Conservation (phyloP, 768 basidiomycete species). For the Pleurotus citrinopileatus region DNA sequence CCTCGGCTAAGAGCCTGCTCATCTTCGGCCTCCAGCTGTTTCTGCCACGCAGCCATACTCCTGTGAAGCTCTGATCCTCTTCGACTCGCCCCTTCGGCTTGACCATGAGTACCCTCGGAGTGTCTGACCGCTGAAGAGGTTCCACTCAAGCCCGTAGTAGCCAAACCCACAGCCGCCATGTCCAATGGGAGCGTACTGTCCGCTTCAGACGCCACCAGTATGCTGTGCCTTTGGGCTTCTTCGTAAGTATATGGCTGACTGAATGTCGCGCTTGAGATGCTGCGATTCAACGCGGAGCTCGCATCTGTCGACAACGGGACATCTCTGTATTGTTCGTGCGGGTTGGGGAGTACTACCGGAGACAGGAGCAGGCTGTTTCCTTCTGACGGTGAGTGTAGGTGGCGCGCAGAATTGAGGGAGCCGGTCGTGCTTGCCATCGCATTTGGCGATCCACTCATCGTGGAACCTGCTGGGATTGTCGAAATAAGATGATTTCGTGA, state of each 20-base stretch:
- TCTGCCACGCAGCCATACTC: constrained; percentile 10
- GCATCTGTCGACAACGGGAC: not conserved
- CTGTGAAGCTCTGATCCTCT: not conserved
- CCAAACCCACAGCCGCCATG: not conserved
- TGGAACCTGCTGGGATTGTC: constrained; percentile 5
- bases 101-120: not conserved
- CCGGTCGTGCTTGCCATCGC: not conserved
- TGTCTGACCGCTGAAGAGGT: not conserved
- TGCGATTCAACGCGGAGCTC: not conserved
- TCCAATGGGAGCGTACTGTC: not conserved
- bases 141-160: not conserved
- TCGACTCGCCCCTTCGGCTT: not conserved
- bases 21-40: constrained; percentile 8
- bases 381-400: not conserved
- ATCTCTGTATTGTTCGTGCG: not conserved
- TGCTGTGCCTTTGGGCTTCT: not conserved
- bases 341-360: not conserved
- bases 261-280: not conserved
- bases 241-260: constrained; percentile 5
- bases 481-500: constrained; percentile 7
- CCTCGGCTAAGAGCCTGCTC: constrained; percentile 5
- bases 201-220: not conserved
- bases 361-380: constrained; percentile 1
- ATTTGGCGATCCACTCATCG: not conserved
- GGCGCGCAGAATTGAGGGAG: not conserved